phyloP scores from a whole-genome alignment of 345 rosid genomes.

The Combretum micranthum region DNA sequence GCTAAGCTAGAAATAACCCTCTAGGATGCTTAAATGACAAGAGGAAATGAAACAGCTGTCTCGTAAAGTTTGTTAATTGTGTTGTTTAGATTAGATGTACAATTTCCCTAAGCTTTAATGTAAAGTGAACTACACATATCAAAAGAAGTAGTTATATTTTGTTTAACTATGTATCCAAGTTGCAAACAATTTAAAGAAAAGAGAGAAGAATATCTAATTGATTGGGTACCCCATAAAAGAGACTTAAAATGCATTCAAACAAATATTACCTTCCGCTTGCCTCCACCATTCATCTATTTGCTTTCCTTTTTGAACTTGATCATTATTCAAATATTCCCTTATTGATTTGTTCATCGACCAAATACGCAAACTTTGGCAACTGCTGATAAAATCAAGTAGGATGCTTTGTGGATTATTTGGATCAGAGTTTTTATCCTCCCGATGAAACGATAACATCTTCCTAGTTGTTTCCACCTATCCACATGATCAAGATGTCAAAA shows the following conservation, averaged over 20 bases:
- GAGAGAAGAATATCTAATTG: no score
- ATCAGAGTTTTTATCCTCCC: slow-evolving; percentile 88
- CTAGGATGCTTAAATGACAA: no score
- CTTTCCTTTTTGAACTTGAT: slow-evolving; percentile 90
- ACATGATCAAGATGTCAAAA: slow-evolving; percentile 24
- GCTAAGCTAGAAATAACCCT: no score
- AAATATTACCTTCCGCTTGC: slow-evolving; percentile 67
- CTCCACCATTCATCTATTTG: slow-evolving; percentile 99
- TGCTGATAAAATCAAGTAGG: slow-evolving; percentile 95
- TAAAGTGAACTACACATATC: no score
- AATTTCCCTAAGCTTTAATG: no score
- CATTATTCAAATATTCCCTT: slow-evolving; percentile 78
- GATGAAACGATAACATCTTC: slow-evolving; percentile 85
- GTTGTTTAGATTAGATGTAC: no score
- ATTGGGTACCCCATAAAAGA: no score
- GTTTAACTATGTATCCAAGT: no score
- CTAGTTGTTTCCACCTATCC: slow-evolving; percentile 83
- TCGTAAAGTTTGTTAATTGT: no score
- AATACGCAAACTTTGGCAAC: slow-evolving; percentile 89
- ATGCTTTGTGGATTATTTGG: slow-evolving; percentile 88
- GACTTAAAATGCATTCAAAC: not conserved
- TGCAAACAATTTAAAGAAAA: no score
- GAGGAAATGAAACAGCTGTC: no score
- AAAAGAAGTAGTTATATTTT: no score
- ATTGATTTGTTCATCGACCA: slow-evolving; percentile 89